phyloP scores from a whole-genome alignment of 2,329 filamentous ascomycete genomes.

The Cylindrodendrum hubeiense region DNA sequence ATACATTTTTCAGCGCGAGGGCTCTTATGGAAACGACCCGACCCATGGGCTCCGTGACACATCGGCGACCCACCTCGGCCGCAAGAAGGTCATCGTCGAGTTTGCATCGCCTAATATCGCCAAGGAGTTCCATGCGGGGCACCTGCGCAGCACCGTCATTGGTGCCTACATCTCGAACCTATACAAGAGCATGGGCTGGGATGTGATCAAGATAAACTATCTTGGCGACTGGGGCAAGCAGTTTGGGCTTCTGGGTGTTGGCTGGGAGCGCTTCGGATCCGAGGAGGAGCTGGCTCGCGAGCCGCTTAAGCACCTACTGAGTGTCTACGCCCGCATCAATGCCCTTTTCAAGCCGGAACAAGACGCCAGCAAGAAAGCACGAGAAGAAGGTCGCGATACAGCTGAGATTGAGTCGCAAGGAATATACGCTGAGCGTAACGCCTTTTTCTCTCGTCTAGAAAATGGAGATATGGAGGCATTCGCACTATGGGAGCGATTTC shows the following conservation, averaged over 20 bases:
- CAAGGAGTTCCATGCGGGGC: conserved; percentile 23
- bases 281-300: conserved; percentile 74
- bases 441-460: conserved; percentile 74
- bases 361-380: conserved; percentile 66
- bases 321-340: conserved; percentile 79
- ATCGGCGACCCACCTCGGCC: not conserved
- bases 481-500: conserved; percentile 68
- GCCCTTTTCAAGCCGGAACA: conserved; percentile 71
- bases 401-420: conserved; percentile 57
- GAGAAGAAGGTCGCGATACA: conserved; percentile 59
- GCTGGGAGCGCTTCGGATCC: conserved; percentile 75
- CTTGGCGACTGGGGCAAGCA: conserved; percentile 85
- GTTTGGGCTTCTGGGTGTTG: conserved; percentile 75
- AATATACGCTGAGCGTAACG: conserved; percentile 65
- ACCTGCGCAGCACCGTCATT: conserved; percentile 25
- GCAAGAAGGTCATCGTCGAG: conserved; percentile 21
- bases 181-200: conserved; percentile 77
- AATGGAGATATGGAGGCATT: conserved; percentile 68
- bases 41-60: conserved; percentile 1
- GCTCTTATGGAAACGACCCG: conserved; percentile 4
- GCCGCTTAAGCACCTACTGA: conserved; percentile 78
- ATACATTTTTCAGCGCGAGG: conserved; percentile 2
- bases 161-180: conserved; percentile 67
- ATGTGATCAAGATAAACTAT: conserved; percentile 80
- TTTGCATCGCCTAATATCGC: conserved; percentile 24